Base-by-base conservation (phyloP, 139 green algal genomes). In the Edaphochlamys debaryana region DNA sequence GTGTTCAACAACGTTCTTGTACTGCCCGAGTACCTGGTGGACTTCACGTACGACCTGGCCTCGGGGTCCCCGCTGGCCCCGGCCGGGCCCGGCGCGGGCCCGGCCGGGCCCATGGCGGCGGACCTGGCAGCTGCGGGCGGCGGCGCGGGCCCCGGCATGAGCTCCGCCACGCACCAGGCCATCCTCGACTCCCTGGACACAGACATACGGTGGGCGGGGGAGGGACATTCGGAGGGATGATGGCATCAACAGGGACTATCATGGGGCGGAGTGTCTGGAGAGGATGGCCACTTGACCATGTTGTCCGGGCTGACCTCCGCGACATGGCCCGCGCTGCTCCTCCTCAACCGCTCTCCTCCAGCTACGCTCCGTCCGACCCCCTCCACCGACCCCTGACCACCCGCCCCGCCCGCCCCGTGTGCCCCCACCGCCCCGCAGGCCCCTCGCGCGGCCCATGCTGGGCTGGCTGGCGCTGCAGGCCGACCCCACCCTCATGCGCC, bases 21-120 rank as follows among this genome's bases (percentile, higher is more conserved):
- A 32, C 90, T 96, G 68, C 94, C 94, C 19, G 93, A 96, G 87
- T 96, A 95, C 85, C 63, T 96, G 2, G 91, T 95, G 7, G 92
- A 94, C 70, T 94, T 93, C 66, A 80, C 90, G 66, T 93, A 94
- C 37, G 69, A 80, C 0, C 5, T 85, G 27, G 6, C 9, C 3
- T 3, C 60, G 0, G 40, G 36, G 25, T 48, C 56, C 15, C 58
- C 60, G 29, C 62, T 81, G 60, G 60, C 75, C 19, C 29, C 66
- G 36, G 6, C 34, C 36, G 17, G 36, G 13, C 11, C 73, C 56
- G 73, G 56, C 37, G 56, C 73, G 23, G 22, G 23, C 36, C 36
- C 54, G 36, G 52, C 64, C 64, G 52, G 25, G 11, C 38, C 70
- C 4, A n/a, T 70, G 38, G 38, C 74, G 8, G 22, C 38, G 30